Base-by-base conservation (phyloP, 1,139 yeast species). In the Candida tetrigidarum region DNA sequence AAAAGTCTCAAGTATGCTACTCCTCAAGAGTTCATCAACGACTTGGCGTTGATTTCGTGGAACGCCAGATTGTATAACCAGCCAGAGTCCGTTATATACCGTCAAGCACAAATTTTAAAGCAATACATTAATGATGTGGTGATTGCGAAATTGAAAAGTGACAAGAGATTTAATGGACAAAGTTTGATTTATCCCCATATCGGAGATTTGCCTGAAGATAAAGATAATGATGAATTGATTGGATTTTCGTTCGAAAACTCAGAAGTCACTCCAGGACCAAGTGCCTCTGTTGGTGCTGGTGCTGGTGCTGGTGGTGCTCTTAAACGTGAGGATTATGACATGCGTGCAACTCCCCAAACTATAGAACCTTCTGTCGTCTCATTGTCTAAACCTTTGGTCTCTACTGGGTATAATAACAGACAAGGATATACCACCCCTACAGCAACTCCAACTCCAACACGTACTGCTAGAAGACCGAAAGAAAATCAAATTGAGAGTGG, bases 51-150 rank as follows among this genome's bases (percentile, higher is more conserved):
- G 62, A 86, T 92, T 40, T 79, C 89, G 1, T 89, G 96, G 91
- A 92, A 92, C 61, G 97, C 97, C 2, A 79, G 90, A 50, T 79
- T 84, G 39, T 92, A 85, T 64, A 92, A 92, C 62, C 83, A 83
- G 47, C 83, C 81, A 51, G 83, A 78, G 12, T 82, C 92, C 0
- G 71, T 72, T 12, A 84, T 86, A 41, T 87, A 86, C 63, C 72
- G 74, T 30, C 88, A 86, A 55, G 97, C 97, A 0, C 72, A 78
- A 14, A 74, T 84, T 23, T 66, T 92, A 53, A 95, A 91, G 57
- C 67, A 76, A 38, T 86, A 70, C 62, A 64, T 91, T 41, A 71
- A 67, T 49, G 76, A 77, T 3, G 69, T 67, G 18, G 72, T 82
- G 22, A 72, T 91, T 30, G 86, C 90, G 9, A 73, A 67, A 48